Evolutionary conservation across 2,329 filamentous ascomycete species (phyloP).

Genomic region (Cercospora janseana): DNA sequence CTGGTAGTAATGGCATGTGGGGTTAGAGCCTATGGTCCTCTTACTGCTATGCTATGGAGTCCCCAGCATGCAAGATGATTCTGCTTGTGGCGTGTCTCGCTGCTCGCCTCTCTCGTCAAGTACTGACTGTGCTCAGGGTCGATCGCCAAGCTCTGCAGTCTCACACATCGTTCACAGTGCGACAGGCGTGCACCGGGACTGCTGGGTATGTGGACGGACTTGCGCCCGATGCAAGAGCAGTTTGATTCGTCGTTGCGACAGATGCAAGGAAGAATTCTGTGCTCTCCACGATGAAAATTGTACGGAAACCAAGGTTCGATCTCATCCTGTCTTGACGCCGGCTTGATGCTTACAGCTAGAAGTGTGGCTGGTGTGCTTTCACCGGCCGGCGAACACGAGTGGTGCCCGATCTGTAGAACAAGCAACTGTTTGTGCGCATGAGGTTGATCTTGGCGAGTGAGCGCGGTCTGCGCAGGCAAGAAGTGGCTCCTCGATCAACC

Average conservation of each 20-base stretch:
- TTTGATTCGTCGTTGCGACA: constrained; percentile 68
- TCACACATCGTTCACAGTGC: background rate
- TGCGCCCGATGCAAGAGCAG: constrained; percentile 72
- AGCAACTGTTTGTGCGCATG: too few species aligned
- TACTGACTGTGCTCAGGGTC: constrained; percentile 7
- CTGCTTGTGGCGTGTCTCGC: background rate
- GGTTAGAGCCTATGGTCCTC: constrained; percentile 42
- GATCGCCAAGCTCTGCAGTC: background rate
- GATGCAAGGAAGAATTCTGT: constrained; percentile 79
- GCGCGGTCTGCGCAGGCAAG: too few species aligned
- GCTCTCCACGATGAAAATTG: constrained; percentile 79
- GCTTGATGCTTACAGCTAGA: constrained; percentile 9
- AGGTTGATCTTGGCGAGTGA: too few species aligned
- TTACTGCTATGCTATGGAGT: background rate
- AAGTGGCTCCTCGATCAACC: too few species aligned
- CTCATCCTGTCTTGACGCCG: background rate
- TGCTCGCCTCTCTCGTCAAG: background rate
- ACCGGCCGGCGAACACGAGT: constrained; percentile 39
- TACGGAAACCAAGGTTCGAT: constrained; percentile 54
- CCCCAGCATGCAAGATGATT: background rate
- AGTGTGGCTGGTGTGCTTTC: constrained; percentile 43
- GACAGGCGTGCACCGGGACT: constrained; percentile 62
- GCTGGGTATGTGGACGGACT: constrained; percentile 83
- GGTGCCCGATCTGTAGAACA: constrained; percentile 35
- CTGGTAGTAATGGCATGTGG: constrained; percentile 59